Percentiles rank a stretch among this genome's conserved stretches.
Conservation (phyloP, 78 protist genomes). For the Dictyostelium discoideum region dicty_2.7 NC_007088.5:6395001-6395500, state of each 20-base stretch:
- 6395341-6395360: neutral
- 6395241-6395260: conserved; percentile 84
- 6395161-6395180: neutral
- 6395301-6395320: neutral
- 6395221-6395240: conserved; percentile 83
- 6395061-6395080: neutral
- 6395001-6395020: too few species aligned
- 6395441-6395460: too few species aligned
- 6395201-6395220: conserved; percentile 83
- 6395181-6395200: neutral
- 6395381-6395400: neutral
- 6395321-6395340: neutral
- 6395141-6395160: neutral
- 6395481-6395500: too few species aligned
- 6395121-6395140: neutral
- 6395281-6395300: conserved; percentile 6
- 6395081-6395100: neutral
- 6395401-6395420: too few species aligned
- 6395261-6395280: neutral
- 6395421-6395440: too few species aligned
- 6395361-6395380: neutral
- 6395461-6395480: too few species aligned
- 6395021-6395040: too few species aligned
- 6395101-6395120: neutral
- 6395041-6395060: neutral